Evolutionary conservation across 164 flowering plant genomes (phyloP), one percentile per base, ranked within the genome.

Genomic region (Kingdonia uniflora): DNA sequence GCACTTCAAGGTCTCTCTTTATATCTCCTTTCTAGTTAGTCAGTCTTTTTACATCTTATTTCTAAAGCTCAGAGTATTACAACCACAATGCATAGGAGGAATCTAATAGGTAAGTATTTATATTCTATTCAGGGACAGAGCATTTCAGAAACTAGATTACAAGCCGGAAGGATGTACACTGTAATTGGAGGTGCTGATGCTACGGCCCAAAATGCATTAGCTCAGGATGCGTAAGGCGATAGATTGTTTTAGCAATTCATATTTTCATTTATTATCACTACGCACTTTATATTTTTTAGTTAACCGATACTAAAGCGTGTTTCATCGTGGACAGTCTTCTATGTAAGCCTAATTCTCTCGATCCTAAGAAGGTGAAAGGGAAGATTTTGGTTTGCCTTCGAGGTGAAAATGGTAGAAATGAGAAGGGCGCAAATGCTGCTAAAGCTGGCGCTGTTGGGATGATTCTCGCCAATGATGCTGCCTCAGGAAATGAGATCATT

Each of bases 301-400:
- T 51, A 43, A 13, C 6, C 0, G 15, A 14, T 11, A 5, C 35
- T 15, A 1, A 22, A 20, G n/a, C 12, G n/a, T 24, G 19, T 20
- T 7, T 48, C 5, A 22, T 23, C 1, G 12, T n/a, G 49, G 35
- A 29, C 62, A 66, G 68, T 20, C 5, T 10, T 21, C 62, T 66
- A 1, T 80, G 89, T 51, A 5, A 42, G 54, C 7, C 16, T 1
- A 79, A 74, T 6, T 55, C 79, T 0, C 65, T 84, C 43, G 82
- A 81, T 50, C 68, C 68, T 0, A 25, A 53, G 53, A 80, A 80
- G 68, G 82, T 65, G 52, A 69, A 69, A 55, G 87, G 84, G 1
- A 83, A 77, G 68, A 77, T 83, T 10, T 49, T 83, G 71, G 78
- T 51, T 1, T 83, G 91, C 29, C 74, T 72, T 8, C 61, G 87